phyloP scores from a whole-genome alignment of 1,284 basidiomycete genomes.

The Phellinidium pouzarii region DNA sequence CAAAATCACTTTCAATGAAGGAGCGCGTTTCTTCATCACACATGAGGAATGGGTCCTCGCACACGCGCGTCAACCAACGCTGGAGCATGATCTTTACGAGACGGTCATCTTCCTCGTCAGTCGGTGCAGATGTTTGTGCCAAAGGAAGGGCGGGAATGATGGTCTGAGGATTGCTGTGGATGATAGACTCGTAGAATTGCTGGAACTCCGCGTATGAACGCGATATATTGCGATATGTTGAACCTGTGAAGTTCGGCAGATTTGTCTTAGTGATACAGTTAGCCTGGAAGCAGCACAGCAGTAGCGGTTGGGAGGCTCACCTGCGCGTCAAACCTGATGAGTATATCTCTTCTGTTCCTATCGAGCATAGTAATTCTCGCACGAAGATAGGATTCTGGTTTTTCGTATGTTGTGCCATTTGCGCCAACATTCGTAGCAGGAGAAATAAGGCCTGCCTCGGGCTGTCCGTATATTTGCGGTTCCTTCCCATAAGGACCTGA shows the following conservation, averaged over 20 bases:
- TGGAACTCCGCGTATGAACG: conserved; percentile 89
- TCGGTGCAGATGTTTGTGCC: conserved; percentile 87
- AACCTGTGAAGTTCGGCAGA: conserved; percentile 82
- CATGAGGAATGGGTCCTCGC: conserved; percentile 80
- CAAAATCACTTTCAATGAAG: conserved; percentile 94
- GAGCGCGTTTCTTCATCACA: conserved; percentile 86
- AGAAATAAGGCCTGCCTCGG: conserved; percentile 72
- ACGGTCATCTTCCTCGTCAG: conserved; percentile 93
- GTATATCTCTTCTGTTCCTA: conserved; percentile 86
- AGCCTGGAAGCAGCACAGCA: neutral
- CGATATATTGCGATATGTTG: conserved; percentile 85
- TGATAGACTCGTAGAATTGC: conserved; percentile 81
- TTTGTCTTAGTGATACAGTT: conserved; percentile 61
- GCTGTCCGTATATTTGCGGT: conserved; percentile 77
- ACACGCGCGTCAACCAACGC: conserved; percentile 85
- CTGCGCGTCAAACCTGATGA: conserved; percentile 89
- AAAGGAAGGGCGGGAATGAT: conserved; percentile 89
- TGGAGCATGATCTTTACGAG: conserved; percentile 90
- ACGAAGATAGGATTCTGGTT: conserved; percentile 73
- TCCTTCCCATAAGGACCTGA: conserved; percentile 64
- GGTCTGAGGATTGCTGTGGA: conserved; percentile 81
- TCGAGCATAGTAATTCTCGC: conserved; percentile 86
- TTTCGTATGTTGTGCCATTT: conserved; percentile 67
- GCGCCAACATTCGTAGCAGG: conserved; percentile 54
- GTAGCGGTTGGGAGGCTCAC: conserved; percentile 38